These are phyloP conservation scores for Eragrostis tef DNA, from an alignment of 202 grass and related monocot genomes.

Conservation along the genomic window DNA sequence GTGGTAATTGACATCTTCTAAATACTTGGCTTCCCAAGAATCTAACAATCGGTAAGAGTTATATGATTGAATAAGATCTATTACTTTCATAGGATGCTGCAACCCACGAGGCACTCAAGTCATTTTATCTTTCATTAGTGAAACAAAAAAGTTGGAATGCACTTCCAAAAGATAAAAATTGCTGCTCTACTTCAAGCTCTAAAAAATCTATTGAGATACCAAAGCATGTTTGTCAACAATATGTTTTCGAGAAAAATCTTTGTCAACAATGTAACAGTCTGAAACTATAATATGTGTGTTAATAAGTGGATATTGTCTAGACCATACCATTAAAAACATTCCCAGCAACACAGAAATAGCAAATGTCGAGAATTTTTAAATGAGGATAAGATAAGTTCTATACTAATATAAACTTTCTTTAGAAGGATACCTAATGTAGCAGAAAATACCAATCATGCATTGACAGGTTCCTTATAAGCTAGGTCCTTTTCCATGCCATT, in stretches of 20 bases:
- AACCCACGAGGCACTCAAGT: constrained; percentile 16
- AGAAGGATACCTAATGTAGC: constrained; percentile 51
- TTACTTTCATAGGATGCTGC: not conserved
- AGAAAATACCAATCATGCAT: constrained; percentile 55
- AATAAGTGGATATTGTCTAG: constrained; percentile 29
- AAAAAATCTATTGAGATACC: not conserved
- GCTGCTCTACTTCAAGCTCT: not conserved
- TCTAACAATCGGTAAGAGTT: not conserved
- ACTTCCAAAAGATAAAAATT: constrained; percentile 18
- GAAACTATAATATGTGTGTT: not conserved
- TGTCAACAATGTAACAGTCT: not conserved
- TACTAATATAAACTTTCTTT: not conserved
- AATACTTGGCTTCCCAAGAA: not conserved
- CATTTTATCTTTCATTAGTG: not conserved
- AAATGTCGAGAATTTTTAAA: too few species aligned
- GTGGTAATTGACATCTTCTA: not conserved
- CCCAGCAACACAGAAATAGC: not conserved
- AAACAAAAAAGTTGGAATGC: constrained; percentile 33
- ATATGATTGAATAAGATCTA: not conserved
- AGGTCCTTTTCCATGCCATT: constrained; percentile 45
- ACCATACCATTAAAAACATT: not conserved
- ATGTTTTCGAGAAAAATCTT: too few species aligned
- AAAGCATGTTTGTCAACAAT: too few species aligned
- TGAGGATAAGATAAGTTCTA: constrained; percentile 14
- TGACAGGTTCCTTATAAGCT: constrained; percentile 49